phyloP scores from a whole-genome alignment of 1,284 basidiomycete genomes.

The Rhodotorula sp. region DNA sequence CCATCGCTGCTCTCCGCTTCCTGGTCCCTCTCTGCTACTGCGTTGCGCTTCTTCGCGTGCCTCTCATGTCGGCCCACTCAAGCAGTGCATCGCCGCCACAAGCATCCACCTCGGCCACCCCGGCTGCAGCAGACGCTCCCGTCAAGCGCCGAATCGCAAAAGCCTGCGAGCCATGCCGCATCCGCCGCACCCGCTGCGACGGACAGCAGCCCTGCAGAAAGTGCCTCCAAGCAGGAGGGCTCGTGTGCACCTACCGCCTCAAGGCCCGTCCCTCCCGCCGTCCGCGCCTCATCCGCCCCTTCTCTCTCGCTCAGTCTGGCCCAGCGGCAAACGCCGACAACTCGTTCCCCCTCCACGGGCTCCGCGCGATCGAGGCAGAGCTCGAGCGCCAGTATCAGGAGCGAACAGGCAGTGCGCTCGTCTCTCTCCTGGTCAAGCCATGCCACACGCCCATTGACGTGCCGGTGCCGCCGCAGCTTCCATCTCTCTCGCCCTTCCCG shows the following conservation, averaged over 20 bases:
- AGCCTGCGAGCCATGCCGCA: slow-evolving; percentile 13
- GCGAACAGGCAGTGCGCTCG: slow-evolving; percentile 1
- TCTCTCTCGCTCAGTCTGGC: not conserved
- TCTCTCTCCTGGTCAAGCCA: no score
- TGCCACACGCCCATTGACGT: not conserved
- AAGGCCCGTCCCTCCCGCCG: slow-evolving; percentile 4
- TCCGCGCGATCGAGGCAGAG: slow-evolving; percentile 11
- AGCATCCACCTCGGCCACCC: not conserved
- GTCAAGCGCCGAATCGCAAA: slow-evolving; percentile 4
- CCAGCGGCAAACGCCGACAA: not conserved
- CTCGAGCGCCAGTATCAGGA: slow-evolving; percentile 8
- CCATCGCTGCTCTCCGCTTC: no score
- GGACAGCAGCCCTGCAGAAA: not conserved
- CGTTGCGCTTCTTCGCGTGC: no score
- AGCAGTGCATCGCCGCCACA: no score
- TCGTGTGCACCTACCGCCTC: slow-evolving; percentile 4
- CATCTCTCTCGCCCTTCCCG: slow-evolving; percentile 15
- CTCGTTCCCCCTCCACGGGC: not conserved
- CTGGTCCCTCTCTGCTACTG: no score
- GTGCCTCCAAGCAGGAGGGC: not conserved
- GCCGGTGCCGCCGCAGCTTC: not conserved
- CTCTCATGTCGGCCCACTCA: no score
- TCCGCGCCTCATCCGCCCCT: not conserved
- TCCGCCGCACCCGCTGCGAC: slow-evolving; percentile 2
- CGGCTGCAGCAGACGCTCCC: not conserved